Base-by-base conservation (phyloP, 495 filamentous ascomycete genomes). In the Mycothermus thermophilus region DNA sequence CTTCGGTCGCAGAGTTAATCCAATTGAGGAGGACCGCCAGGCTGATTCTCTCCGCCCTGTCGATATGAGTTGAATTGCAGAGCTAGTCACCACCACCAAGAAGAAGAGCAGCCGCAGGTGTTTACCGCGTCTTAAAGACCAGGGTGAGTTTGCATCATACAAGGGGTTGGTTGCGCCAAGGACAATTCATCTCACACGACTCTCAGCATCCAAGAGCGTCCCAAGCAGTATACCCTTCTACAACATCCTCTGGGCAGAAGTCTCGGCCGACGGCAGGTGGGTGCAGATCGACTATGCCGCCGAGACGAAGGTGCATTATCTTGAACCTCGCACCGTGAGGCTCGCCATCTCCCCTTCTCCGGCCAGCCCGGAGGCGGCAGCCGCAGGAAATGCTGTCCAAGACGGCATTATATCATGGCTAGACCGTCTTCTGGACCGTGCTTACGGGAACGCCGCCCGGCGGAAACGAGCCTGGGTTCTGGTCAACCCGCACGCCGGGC, bases 401-500 rank as follows among this genome's bases (percentile, higher is more conserved):
- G 27, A 77, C 72, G 48, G 62, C 67, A 28, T 73, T 3, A 62
- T 71, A 16, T 40, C 45, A 21, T 94, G 80, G 81, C 50, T 77
- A 8, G 57, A 60, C 3, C 63, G 51, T 26, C 60, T 95, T 14
- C 58, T 94, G 3, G 60, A 73, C 28, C 64, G 66, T 16, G 71
- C 86, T 16, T 95, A 95, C 48, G 79, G 75, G 15, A 20, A 36
- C 27, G 60, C 69, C n/a, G 70, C 79, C 28, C 72, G 67, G 13
- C 67, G 64, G 26, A 88, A 83, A 51, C 72, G 83, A 17, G 71
- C 87, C 45, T 90, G 90, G 58, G 74, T 96, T 19, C 58, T 95
- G 12, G 69, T 97, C 41, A 97, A 96, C 48, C 90, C 90, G 0
- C 80, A 87, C 41, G 83, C 85, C 16, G 90, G 90, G 4, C 75